A percentile compares a stretch with the other conserved stretches of the same genome.
phyloP scores from a whole-genome alignment of 208 protist genomes.

The Acanthamoeba triangularis region DNA sequence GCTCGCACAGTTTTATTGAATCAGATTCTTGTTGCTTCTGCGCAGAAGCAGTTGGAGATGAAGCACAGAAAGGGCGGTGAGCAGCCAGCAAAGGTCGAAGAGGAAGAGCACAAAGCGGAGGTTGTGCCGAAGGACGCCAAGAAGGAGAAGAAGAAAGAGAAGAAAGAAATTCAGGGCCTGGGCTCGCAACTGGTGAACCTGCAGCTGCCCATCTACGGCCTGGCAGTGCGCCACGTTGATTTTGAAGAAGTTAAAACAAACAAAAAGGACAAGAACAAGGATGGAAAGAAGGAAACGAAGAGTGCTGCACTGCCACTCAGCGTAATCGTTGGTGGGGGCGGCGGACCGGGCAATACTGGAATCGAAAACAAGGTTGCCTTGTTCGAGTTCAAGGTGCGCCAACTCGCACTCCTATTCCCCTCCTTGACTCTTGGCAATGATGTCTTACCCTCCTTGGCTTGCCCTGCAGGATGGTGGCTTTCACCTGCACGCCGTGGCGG shows the following conservation, averaged over 20 bases:
- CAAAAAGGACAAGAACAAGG: background rate
- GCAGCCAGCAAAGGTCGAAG: background rate
- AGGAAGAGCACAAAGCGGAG: background rate
- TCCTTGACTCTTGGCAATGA: background rate
- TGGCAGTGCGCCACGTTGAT: slow-evolving; percentile 39
- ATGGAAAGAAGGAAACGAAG: background rate
- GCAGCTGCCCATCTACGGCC: slow-evolving; percentile 56
- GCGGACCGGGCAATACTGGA: slow-evolving; percentile 38
- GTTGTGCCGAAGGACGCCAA: background rate
- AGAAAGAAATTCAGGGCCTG: slow-evolving; percentile 54
- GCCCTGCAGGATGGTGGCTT: slow-evolving; percentile 20
- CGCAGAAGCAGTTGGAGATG: background rate
- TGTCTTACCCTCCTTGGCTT: background rate
- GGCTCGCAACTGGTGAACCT: background rate
- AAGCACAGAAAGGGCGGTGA: slow-evolving; percentile 32
- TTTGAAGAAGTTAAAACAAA: background rate
- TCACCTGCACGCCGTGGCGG: background rate
- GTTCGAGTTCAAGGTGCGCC: slow-evolving; percentile 39
- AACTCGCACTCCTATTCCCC: background rate
- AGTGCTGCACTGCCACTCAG: background rate
- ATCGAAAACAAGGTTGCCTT: slow-evolving; percentile 66
- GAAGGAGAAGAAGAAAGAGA: slow-evolving; percentile 52
- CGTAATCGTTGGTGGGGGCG: slow-evolving; percentile 47
- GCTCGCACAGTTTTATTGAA: background rate
- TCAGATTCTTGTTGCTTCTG: background rate